Conservation (phyloP, 176 grass and related monocot genomes). For the Musa beccarii region DNA sequence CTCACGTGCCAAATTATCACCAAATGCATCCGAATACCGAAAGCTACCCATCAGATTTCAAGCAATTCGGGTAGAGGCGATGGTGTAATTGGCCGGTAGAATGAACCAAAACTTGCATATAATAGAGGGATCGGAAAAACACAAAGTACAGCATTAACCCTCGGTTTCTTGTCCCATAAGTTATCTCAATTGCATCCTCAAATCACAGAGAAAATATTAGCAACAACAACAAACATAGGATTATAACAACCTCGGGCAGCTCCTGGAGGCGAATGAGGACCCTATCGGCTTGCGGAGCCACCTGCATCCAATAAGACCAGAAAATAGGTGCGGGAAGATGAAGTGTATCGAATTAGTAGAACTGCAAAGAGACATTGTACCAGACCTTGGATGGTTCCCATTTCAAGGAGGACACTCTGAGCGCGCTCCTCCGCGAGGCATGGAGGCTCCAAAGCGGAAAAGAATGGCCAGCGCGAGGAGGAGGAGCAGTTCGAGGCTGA, state of each 20-base stretch:
- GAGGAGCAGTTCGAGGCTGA: neutral
- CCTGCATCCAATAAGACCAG: constrained; percentile 27
- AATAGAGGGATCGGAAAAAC: no score
- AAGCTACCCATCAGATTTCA: no score
- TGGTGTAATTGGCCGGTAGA: no score
- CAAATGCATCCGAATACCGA: no score
- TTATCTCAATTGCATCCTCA: no score
- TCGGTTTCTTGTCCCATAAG: no score
- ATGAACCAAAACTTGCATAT: no score
- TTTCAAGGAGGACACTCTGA: constrained; percentile 49
- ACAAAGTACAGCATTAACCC: no score
- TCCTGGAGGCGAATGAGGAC: constrained; percentile 81
- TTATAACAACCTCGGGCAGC: constrained; percentile 53
- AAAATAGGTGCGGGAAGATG: neutral
- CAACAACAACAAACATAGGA: neutral
- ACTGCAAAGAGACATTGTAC: neutral
- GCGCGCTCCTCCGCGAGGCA: constrained; percentile 12
- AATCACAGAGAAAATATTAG: neutral
- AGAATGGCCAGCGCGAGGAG: constrained; percentile 5
- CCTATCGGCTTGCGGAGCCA: constrained; percentile 71
- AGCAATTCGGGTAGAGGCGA: no score
- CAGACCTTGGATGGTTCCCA: constrained; percentile 66
- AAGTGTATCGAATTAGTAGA: no score
- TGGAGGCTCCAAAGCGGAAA: neutral
- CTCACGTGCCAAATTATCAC: no score